Evolutionary conservation across 495 filamentous ascomycete genomes (phyloP).

Genomic region (Annulohypoxylon maeteangense): DNA sequence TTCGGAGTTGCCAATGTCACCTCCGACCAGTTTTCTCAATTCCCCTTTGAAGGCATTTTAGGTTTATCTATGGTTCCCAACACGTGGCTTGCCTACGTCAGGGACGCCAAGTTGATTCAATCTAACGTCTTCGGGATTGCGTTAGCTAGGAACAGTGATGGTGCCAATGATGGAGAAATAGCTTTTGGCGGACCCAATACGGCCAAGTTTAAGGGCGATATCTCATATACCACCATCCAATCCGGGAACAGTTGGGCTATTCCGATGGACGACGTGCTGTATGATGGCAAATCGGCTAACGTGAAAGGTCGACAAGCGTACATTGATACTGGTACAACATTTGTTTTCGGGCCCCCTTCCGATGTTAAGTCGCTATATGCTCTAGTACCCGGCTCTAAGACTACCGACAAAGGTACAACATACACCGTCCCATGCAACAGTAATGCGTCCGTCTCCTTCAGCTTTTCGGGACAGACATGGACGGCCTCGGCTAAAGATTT

Average conservation of each 20-base stretch:
- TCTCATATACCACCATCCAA: conserved; percentile 68
- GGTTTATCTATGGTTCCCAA: conserved; percentile 73
- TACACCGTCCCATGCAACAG: conserved; percentile 77
- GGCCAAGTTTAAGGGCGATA: conserved; percentile 70
- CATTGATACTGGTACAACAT: conserved; percentile 86
- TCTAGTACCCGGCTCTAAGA: conserved; percentile 68
- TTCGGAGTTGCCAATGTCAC: conserved; percentile 77
- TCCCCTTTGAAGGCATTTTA: conserved; percentile 88
- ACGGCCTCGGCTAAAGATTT: conserved; percentile 75
- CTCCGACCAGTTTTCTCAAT: conserved; percentile 73
- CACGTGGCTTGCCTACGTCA: conserved; percentile 71
- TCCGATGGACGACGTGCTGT: conserved; percentile 68
- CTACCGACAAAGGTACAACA: conserved; percentile 58
- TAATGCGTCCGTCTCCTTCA: conserved; percentile 53
- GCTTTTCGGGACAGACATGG: conserved; percentile 66
- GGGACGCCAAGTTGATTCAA: conserved; percentile 64
- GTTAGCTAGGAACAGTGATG: conserved; percentile 71
- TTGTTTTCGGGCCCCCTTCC: conserved; percentile 70
- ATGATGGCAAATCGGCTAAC: conserved; percentile 63
- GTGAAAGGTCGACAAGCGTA: conserved; percentile 67
- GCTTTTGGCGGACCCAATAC: conserved; percentile 78
- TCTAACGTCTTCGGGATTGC: conserved; percentile 75
- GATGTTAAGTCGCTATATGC: conserved; percentile 74
- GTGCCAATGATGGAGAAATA: conserved; percentile 75
- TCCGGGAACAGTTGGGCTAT: conserved; percentile 71